phyloP scores from a whole-genome alignment of 164 flowering plant species.

The Hamamelis virginiana region DNA sequence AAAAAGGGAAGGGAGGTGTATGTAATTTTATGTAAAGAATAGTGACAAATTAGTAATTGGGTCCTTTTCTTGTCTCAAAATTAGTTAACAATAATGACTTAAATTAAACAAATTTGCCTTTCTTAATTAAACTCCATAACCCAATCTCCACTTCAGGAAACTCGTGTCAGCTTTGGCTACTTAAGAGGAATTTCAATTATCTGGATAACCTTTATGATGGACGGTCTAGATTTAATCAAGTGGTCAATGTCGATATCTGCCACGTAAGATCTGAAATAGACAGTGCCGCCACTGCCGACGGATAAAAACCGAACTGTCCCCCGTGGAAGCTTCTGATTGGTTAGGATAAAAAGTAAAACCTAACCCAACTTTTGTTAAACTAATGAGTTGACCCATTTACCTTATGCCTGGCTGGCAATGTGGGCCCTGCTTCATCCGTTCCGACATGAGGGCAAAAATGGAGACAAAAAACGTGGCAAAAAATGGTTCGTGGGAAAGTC shows the following conservation, averaged over 20 bases:
- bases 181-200: conserved; percentile 19
- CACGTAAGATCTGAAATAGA: conserved; percentile 8
- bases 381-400: neutral
- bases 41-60: neutral
- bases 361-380: neutral
- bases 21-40: neutral
- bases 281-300: conserved; percentile 24
- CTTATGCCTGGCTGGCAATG: conserved; percentile 5
- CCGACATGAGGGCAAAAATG: conserved; percentile 23
- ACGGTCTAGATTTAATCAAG: conserved; percentile 12
- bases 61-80: neutral
- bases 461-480: conserved; percentile 20
- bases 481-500: neutral
- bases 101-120: too few relatives aligned
- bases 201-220: conserved; percentile 14
- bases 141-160: conserved; percentile 18
- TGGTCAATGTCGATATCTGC: conserved; percentile 7
- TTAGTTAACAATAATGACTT: neutral
- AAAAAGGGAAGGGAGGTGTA: neutral
- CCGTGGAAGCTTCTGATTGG: conserved; percentile 20
- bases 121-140: neutral
- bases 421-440: conserved; percentile 31
- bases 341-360: neutral
- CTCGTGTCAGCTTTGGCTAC: conserved; percentile 18
- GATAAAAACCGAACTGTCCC: neutral